Evolutionary conservation across 2,329 filamentous ascomycete species (phyloP).

Genomic region (Ceratocystis papillata): DNA sequence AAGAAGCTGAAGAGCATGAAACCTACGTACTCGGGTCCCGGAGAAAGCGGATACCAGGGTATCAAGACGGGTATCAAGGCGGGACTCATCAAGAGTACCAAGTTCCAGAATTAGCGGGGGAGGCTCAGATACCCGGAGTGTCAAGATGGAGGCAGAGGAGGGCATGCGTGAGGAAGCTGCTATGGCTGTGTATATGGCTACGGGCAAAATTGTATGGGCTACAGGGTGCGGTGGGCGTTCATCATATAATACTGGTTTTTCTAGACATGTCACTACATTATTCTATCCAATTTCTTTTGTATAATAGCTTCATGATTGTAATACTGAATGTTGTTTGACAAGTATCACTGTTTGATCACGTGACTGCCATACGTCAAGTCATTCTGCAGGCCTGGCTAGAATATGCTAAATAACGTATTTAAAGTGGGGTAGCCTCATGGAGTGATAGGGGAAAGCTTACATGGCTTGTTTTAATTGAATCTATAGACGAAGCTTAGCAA

Average conservation of each 20-base stretch:
- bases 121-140: constrained; percentile 2
- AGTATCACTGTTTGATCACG: neutral
- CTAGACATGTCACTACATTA: constrained; percentile 5
- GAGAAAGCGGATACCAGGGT: constrained; percentile 75
- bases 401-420: neutral
- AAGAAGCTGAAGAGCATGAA: constrained; percentile 90
- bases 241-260: constrained; percentile 20
- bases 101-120: constrained; percentile 48
- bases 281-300: constrained; percentile 8
- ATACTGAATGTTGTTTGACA: neutral
- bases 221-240: constrained; percentile 16
- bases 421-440: neutral
- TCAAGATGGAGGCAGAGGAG: neutral
- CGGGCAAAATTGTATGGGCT: constrained; percentile 24
- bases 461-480: neutral
- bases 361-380: neutral
- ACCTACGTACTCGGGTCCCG: constrained; percentile 74
- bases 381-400: neutral
- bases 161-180: neutral
- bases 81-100: constrained; percentile 83
- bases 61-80: constrained; percentile 94
- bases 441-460: neutral
- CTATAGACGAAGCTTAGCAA: neutral
- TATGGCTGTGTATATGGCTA: neutral
- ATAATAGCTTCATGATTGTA: neutral